Percentiles rank a stretch among this genome's conserved stretches.
Evolutionary conservation across 2,329 filamentous ascomycete genomes (phyloP).

Genomic region (Calonectria henricotiae): DNA sequence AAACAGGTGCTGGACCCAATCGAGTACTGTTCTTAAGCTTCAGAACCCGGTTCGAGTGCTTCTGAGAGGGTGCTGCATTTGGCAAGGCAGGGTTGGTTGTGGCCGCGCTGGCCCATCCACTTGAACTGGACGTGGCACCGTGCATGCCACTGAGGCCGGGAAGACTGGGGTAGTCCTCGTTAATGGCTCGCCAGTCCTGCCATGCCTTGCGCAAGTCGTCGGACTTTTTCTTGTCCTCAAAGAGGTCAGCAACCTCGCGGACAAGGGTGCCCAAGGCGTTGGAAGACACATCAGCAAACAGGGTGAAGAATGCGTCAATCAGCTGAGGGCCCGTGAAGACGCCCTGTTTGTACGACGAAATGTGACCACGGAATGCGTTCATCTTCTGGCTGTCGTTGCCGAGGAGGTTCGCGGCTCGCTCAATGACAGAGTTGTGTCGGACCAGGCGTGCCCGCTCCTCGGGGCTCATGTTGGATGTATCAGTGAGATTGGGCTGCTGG

Average conservation of each 20-base stretch:
- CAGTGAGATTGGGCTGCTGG: constrained; percentile 68
- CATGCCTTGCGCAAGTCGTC: constrained; percentile 85
- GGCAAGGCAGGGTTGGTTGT: constrained; percentile 69
- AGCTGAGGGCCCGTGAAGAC: constrained; percentile 82
- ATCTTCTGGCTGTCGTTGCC: constrained; percentile 84
- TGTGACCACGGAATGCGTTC: constrained; percentile 81
- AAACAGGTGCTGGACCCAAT: constrained; percentile 57
- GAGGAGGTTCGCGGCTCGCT: constrained; percentile 86
- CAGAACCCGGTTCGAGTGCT: constrained; percentile 70
- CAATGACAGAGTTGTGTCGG: constrained; percentile 87
- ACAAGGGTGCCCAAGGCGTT: constrained; percentile 89
- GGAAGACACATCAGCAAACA: constrained; percentile 85
- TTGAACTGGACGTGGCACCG: constrained; percentile 71
- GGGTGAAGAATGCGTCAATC: constrained; percentile 88
- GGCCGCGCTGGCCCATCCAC: constrained; percentile 75
- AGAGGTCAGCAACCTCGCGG: constrained; percentile 93
- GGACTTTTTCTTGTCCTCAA: constrained; percentile 85
- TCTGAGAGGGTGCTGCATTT: constrained; percentile 62
- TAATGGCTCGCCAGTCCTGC: constrained; percentile 96
- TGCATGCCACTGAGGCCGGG: constrained; percentile 82
- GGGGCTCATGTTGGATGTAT: constrained; percentile 72
- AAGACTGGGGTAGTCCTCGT: constrained; percentile 93
- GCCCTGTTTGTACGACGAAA: constrained; percentile 84
- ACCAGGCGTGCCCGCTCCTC: constrained; percentile 87
- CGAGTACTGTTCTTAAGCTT: constrained; percentile 74